Base-by-base conservation (phyloP, 2,329 filamentous ascomycete genomes). In the Colletotrichum salicis region DNA sequence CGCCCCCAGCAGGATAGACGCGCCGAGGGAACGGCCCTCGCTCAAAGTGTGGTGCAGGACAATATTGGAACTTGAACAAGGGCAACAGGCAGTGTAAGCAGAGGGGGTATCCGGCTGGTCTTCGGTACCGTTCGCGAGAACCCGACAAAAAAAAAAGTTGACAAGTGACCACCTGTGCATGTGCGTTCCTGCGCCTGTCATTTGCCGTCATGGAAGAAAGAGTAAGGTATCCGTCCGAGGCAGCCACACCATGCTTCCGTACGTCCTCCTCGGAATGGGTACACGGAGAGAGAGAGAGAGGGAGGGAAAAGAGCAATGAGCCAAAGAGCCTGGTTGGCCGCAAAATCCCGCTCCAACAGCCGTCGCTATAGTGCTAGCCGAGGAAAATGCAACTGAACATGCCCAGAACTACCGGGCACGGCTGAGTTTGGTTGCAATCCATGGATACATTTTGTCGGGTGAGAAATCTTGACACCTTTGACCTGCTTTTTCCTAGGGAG, bases 111-210 rank as follows among this genome's bases (percentile, higher is more conserved):
- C 29, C 63, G 56, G 56, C 63, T 35, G 15, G 64, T 56, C 13
- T 57, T 69, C 54, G 65, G 52, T 69, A 48, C 64, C 58, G 41
- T 68, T 68, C 51, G 65, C 65, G 67, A 64, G 48, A 54, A 65
- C 51, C 61, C 67, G 66, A 48, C 65, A 31, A 41, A 66, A 41
- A 66, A 41, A 41, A 41, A 63, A 71, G 22, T 59, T 55, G 65
- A 69, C 69, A 71, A 71, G 64, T 69, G 69, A 69, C 65, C 52
- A 48, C 22, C 35, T 35, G 41, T 67, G 51, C 51, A 67, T 57
- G 64, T 55, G 29, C 48, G 33, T 59, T 22, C 45, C 45, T 66
- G 57, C 68, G 60, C 58, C 64, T 67, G 58, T 63, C 64, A 56
- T 70, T 63, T 54, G 41, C 52, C 33, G n/a, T 12, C 24, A 48